Evolutionary conservation across 805 yeast species (phyloP).

Genomic region (Suhomyces sp.): DNA sequence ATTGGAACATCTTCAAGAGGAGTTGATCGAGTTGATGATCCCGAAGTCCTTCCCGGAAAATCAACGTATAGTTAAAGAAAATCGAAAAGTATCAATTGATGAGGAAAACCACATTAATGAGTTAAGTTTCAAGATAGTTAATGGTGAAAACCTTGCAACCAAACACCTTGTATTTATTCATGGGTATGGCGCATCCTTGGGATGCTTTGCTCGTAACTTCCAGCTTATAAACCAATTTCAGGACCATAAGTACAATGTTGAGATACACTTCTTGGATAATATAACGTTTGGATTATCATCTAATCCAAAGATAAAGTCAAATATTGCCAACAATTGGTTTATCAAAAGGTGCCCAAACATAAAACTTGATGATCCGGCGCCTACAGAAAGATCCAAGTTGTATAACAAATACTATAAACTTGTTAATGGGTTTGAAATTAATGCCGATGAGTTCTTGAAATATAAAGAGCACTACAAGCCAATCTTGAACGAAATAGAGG

Average conservation of each 20-base stretch:
- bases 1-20: slow-evolving; percentile 32
- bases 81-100: slow-evolving; percentile 22
- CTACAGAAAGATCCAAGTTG: slow-evolving; percentile 22
- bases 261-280: slow-evolving; percentile 51
- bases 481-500: slow-evolving; percentile 47
- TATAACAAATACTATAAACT: slow-evolving; percentile 42
- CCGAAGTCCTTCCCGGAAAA: slow-evolving; percentile 23
- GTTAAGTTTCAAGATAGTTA: slow-evolving; percentile 29
- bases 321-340: slow-evolving; percentile 19
- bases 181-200: slow-evolving; percentile 57
- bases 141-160: slow-evolving; percentile 19
- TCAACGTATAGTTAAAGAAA: slow-evolving; percentile 17
- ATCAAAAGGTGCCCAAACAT: slow-evolving; percentile 22
- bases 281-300: slow-evolving; percentile 53
- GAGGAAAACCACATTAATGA: slow-evolving; percentile 33
- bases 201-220: slow-evolving; percentile 57
- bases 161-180: slow-evolving; percentile 53
- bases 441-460: slow-evolving; percentile 23
- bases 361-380: slow-evolving; percentile 23
- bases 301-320: slow-evolving; percentile 36
- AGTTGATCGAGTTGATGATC: slow-evolving; percentile 35
- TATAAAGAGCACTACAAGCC: slow-evolving; percentile 38
- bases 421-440: slow-evolving; percentile 33
- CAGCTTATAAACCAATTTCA: slow-evolving; percentile 36
- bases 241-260: slow-evolving; percentile 35